A percentile compares a stretch with the other conserved stretches of the same genome.
phyloP scores from a whole-genome alignment of 164 flowering plant species.

The Berberis vulgaris region DNA sequence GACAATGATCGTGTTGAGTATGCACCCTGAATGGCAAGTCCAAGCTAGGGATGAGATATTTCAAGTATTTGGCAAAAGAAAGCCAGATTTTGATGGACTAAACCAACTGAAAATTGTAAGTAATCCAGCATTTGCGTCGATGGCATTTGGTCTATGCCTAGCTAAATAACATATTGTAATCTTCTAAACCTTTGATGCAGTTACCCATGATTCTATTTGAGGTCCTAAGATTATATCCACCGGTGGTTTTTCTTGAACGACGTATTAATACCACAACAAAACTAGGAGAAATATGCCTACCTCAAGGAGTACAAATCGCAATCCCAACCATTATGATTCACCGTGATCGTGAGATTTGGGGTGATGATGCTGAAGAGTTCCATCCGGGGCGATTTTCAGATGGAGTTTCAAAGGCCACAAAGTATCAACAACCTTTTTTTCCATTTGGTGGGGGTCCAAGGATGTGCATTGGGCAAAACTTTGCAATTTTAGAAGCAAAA shows the following conservation, averaged over 20 bases:
- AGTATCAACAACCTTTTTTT: conserved; percentile 8
- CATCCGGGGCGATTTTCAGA: conserved; percentile 7
- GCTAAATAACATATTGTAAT: too few species aligned
- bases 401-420: conserved; percentile 13
- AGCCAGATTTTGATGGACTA: too few species aligned
- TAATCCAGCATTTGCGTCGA: not conserved
- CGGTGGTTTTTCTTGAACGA: not conserved
- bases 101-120: conserved; percentile 10
- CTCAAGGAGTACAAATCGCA: conserved; percentile 6
- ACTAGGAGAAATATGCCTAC: conserved; percentile 6
- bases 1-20: too few species aligned
- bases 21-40: too few species aligned
- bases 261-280: conserved; percentile 2
- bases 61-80: conserved; percentile 6
- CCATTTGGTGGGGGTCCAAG: conserved; percentile 16
- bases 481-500: too few species aligned
- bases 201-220: conserved; percentile 10
- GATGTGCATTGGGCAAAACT: too few species aligned
- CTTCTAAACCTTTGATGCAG: not conserved
- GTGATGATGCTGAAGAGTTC: too few species aligned
- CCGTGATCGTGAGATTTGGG: not conserved
- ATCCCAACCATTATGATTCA: conserved; percentile 4
- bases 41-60: conserved; percentile 7
- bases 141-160: not conserved
- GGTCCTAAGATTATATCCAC: conserved; percentile 10